Evolutionary conservation across 2,329 filamentous ascomycete genomes (phyloP).

Genomic region (Leptographium radiaticola): DNA sequence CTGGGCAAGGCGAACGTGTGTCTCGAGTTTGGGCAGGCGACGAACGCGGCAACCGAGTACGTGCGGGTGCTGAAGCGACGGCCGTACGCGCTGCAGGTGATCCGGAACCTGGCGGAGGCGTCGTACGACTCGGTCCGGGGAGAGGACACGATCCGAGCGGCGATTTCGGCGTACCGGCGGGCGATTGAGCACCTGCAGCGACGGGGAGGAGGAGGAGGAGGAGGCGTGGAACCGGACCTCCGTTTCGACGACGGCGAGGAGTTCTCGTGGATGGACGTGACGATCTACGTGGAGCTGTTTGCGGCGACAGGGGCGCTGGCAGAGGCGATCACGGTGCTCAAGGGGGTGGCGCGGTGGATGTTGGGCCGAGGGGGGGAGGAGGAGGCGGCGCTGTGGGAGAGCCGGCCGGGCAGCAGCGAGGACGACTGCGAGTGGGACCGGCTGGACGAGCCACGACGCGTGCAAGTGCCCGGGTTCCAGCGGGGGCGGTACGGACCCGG

Average conservation of each 20-base stretch:
- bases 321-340: conserved; percentile 57
- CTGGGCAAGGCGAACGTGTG: conserved; percentile 46
- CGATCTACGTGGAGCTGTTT: conserved; percentile 74
- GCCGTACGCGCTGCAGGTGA: conserved; percentile 39
- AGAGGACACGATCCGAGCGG: conserved; percentile 25
- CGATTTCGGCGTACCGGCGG: conserved; percentile 33
- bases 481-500: conserved; percentile 36
- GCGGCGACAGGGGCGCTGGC: conserved; percentile 48
- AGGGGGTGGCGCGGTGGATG: conserved; percentile 66
- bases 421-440: conserved; percentile 88
- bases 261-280: conserved; percentile 67
- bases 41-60: conserved; percentile 43
- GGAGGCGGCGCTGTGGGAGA: conserved; percentile 69
- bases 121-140: conserved; percentile 37
- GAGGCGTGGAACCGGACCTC: conserved; percentile 1
- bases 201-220: conserved; percentile 5
- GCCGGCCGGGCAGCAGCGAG: conserved; percentile 29
- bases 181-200: conserved; percentile 27
- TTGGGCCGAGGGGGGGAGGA: conserved; percentile 48
- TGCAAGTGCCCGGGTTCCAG: conserved; percentile 46
- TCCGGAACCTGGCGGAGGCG: conserved; percentile 43
- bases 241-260: conserved; percentile 20
- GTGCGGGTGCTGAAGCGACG: conserved; percentile 36
- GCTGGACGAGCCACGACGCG: conserved; percentile 50
- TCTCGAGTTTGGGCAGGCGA: conserved; percentile 39